Evolutionary conservation across 805 yeast genomes (phyloP), one percentile per base, ranked within the genome.

Genomic region (Starmerella geochares): DNA sequence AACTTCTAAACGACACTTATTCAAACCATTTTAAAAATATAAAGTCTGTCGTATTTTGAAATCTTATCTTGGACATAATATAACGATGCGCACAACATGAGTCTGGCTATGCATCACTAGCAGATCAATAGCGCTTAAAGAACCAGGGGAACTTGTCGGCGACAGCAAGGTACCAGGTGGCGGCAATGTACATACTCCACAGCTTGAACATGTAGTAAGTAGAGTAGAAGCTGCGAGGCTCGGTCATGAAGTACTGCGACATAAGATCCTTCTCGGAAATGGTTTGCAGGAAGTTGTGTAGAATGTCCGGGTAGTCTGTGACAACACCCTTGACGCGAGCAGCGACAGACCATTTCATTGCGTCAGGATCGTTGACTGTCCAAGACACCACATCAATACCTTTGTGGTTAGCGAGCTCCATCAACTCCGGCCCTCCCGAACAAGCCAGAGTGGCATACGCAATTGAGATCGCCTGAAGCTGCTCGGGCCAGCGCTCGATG

Each of bases 391-490:
- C 62, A 10, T 66, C 65, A 25, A 71, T 65, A 32, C 65, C 62
- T 19, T 65, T 55, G 13, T 58, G 54, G 23, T 59, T 53, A 16
- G 72, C 60, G 8, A 61, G 54, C 1, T 64, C 66, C n/a, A 70
- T 57, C 46, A 67, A 54, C 51, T 52, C 51, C 53, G 60, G 54
- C 61, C 76, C 60, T 52, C 70, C 55, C 48, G 57, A 3, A 66
- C 70, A 77, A 74, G 70, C 61, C 76, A 72, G 59, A 72, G 69
- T 60, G 27, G 58, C 50, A 25, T 58, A 60, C 35, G 53, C 71
- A 59, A 69, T 65, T 46, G 86, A 80, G 37, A 81, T 74, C 28
- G 80, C 83, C 25, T 71, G 69, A 47, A 80, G 70, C 63, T 76
- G 78, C 58, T 70, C 71, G 57, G 76, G 76, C 57, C 57, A 54